Conservation (phyloP, 75 land plant genomes). For the Adiantum capillusveneris region DNA sequence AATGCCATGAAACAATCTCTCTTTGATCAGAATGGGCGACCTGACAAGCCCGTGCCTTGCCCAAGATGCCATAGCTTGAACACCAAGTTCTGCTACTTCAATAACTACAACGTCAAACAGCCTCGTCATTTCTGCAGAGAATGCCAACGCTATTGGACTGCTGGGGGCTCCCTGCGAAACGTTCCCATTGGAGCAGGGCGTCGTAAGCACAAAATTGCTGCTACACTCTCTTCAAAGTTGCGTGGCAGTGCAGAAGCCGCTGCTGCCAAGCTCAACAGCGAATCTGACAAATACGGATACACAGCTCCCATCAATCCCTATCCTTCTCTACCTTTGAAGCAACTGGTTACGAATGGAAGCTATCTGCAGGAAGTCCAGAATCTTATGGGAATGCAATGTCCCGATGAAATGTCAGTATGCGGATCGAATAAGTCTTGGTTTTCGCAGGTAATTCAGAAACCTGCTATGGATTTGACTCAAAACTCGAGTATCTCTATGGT, state of each 20-base stretch:
- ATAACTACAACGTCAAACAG: conserved; percentile 21
- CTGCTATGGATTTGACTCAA: too few relatives aligned
- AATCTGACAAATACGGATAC: not conserved
- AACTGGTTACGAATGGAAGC: not conserved
- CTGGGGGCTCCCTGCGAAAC: conserved; percentile 23
- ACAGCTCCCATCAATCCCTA: not conserved
- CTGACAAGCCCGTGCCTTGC: conserved; percentile 19
- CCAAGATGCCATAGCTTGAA: conserved; percentile 23
- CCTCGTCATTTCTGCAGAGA: conserved; percentile 23
- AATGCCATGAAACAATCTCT: too few relatives aligned
- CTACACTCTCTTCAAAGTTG: not conserved
- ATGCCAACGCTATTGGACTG: conserved; percentile 28
- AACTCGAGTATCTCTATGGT: too few relatives aligned
- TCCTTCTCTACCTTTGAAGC: too few relatives aligned
- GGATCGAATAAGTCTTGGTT: not conserved
- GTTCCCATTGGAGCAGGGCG: conserved; percentile 28
- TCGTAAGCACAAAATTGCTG: conserved; percentile 13
- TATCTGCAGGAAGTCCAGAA: not conserved
- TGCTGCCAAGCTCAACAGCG: not conserved
- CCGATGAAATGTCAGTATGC: not conserved
- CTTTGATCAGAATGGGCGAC: conserved; percentile 4
- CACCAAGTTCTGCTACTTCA: conserved; percentile 27
- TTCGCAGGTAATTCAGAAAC: not conserved
- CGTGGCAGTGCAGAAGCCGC: too few relatives aligned
- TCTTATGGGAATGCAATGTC: not conserved